A percentile compares a stretch with the other conserved stretches of the same genome.
These are phyloP conservation scores for Sedum album DNA, from an alignment of 164 flowering plant species.

Conservation along the genomic window DNA sequence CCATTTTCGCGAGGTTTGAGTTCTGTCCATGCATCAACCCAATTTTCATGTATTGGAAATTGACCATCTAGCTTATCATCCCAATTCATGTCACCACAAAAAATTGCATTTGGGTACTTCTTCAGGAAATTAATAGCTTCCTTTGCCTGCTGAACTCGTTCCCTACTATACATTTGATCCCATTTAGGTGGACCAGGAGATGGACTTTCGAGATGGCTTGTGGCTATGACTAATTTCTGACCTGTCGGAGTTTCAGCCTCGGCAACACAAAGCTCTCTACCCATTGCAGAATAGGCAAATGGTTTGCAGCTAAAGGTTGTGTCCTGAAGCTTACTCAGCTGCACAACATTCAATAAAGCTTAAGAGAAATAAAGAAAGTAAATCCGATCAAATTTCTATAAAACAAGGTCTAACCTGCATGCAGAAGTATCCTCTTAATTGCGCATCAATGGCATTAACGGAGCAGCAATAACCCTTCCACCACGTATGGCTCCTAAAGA, in stretches of 20 bases:
- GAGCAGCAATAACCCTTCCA: constrained; percentile 82
- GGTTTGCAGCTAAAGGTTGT: constrained; percentile 56
- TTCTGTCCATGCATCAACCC: constrained; percentile 80
- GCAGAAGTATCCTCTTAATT: constrained; percentile 57
- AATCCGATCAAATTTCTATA: background rate
- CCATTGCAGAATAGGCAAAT: constrained; percentile 69
- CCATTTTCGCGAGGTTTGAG: constrained; percentile 70
- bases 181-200: constrained; percentile 89
- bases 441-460: constrained; percentile 32
- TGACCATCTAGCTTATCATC: constrained; percentile 79
- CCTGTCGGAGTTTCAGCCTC: constrained; percentile 36
- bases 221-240: constrained; percentile 54
- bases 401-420: constrained; percentile 50
- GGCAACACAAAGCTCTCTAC: constrained; percentile 70
- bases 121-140: constrained; percentile 46
- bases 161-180: constrained; percentile 89
- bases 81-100: constrained; percentile 99
- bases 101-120: constrained; percentile 49
- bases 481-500: constrained; percentile 63
- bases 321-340: constrained; percentile 73
- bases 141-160: constrained; percentile 83
- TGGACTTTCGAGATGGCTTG: constrained; percentile 97
- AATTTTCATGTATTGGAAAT: constrained; percentile 64
- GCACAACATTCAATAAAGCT: constrained; percentile 21
- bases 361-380: background rate